These are phyloP conservation scores for Aspergillus texensis DNA, from an alignment of 2,329 filamentous ascomycete species.

Conservation along the genomic window DNA sequence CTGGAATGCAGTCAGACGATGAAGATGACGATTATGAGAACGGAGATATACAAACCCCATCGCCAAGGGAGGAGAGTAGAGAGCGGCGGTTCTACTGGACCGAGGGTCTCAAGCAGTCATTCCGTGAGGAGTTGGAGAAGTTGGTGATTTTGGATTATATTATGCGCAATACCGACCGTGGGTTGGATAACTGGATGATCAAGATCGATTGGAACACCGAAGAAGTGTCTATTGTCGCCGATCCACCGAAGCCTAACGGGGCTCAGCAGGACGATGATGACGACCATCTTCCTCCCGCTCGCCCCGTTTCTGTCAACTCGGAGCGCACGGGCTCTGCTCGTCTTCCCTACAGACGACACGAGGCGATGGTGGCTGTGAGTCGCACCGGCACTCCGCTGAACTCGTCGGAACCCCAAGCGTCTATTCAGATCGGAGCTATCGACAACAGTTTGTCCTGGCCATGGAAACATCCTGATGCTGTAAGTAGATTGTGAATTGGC, in stretches of 20 bases:
- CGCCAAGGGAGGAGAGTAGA: slow-evolving; percentile 49
- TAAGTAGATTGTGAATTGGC: slow-evolving; percentile 40
- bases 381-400: slow-evolving; percentile 57
- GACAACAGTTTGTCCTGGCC: slow-evolving; percentile 98
- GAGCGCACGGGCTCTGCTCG: slow-evolving; percentile 45
- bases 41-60: slow-evolving; percentile 43
- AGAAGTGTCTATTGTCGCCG: slow-evolving; percentile 81
- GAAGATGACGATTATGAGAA: slow-evolving; percentile 60
- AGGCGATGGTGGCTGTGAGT: slow-evolving; percentile 78
- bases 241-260: slow-evolving; percentile 71
- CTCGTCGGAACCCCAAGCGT: slow-evolving; percentile 52
- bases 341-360: slow-evolving; percentile 74
- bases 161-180: slow-evolving; percentile 97
- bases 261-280: slow-evolving; percentile 49
- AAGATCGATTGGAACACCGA: slow-evolving; percentile 86
- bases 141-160: slow-evolving; percentile 97
- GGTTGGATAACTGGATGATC: slow-evolving; percentile 99
- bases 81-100: slow-evolving; percentile 76
- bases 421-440: slow-evolving; percentile 84
- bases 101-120: slow-evolving; percentile 81
- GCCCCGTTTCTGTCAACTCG: slow-evolving; percentile 62
- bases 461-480: slow-evolving; percentile 96
- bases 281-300: slow-evolving; percentile 54
- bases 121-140: slow-evolving; percentile 94
- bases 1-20: slow-evolving; percentile 59